Conservation (phyloP, 169 alveolate genomes). For the Plasmodium reichenowi region DNA sequence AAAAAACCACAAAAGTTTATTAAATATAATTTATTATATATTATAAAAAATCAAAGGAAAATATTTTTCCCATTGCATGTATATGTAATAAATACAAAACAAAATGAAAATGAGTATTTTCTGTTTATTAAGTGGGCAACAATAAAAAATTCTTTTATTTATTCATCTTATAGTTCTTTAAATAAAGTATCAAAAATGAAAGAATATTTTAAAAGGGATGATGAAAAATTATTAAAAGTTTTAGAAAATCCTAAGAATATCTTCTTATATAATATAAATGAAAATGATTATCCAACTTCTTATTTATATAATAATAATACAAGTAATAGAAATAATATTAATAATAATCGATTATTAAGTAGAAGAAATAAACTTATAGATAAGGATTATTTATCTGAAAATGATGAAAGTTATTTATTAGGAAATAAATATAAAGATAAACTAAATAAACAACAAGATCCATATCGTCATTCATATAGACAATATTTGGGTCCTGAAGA, state of each 20-base stretch:
- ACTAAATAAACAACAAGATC: conserved; percentile 8
- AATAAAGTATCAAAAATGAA: conserved; percentile 65
- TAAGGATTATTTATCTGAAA: conserved; percentile 25
- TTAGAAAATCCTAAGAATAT: conserved; percentile 60
- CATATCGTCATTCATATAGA: not conserved
- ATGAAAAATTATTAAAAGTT: conserved; percentile 56
- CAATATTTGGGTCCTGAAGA: conserved; percentile 5
- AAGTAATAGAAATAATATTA: too few relatives aligned
- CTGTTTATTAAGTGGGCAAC: conserved; percentile 74
- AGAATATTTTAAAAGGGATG: conserved; percentile 56
- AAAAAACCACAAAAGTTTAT: conserved; percentile 38
- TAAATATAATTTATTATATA: conserved; percentile 49
- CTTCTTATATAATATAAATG: conserved; percentile 67
- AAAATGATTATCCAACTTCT: conserved; percentile 25
- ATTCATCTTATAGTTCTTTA: conserved; percentile 66
- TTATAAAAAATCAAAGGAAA: conserved; percentile 68
- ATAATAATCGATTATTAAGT: not conserved
- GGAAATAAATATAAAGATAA: conserved; percentile 13
- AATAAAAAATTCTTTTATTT: conserved; percentile 55
- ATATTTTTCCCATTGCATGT: conserved; percentile 69
- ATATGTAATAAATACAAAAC: conserved; percentile 65
- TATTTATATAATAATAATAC: conserved; percentile 6
- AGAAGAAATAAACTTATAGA: conserved; percentile 21
- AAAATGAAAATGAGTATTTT: conserved; percentile 57
- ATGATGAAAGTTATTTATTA: conserved; percentile 9